These are phyloP conservation scores for Diaporthe caulivora DNA, from an alignment of 2,329 filamentous ascomycete genomes.

Conservation along the genomic window DNA sequence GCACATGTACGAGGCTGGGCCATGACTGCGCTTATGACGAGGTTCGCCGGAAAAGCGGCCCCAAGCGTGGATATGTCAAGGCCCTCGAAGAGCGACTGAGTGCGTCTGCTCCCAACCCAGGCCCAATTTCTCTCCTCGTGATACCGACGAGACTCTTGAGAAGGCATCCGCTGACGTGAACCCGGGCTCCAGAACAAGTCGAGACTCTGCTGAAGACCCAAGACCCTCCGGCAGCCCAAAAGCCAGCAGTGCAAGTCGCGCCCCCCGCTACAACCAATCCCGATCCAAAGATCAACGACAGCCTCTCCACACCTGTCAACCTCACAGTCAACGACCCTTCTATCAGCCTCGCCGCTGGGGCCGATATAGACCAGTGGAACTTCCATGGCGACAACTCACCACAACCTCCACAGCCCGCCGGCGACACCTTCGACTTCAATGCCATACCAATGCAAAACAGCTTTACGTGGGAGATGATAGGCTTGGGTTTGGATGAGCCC, in stretches of 20 bases:
- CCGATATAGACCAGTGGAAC: conserved; percentile 67
- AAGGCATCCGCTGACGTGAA: conserved; percentile 31
- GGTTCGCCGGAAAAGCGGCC: conserved; percentile 92
- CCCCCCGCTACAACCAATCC: conserved; percentile 44
- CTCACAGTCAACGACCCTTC: conserved; percentile 60
- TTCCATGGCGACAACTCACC: conserved; percentile 66
- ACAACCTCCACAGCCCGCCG: conserved; percentile 51
- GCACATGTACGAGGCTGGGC: conserved; percentile 86
- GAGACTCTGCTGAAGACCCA: conserved; percentile 90
- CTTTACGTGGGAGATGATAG: conserved; percentile 84
- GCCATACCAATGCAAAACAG: conserved; percentile 65
- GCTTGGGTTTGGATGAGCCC: conserved; percentile 70
- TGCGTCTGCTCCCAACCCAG: conserved; percentile 59
- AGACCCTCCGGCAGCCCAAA: conserved; percentile 57
- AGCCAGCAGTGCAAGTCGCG: conserved; percentile 37
- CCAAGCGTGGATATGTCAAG: conserved; percentile 95
- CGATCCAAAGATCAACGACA: conserved; percentile 48
- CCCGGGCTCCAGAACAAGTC: conserved; percentile 78
- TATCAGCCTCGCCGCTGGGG: conserved; percentile 60
- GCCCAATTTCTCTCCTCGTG: neutral
- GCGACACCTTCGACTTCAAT: conserved; percentile 72
- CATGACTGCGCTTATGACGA: conserved; percentile 94
- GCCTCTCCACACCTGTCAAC: conserved; percentile 49
- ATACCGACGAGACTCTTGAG: neutral
- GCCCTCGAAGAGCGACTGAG: conserved; percentile 91